Evolutionary conservation across 2,329 filamentous ascomycete species (phyloP).

Genomic region (Neopestalotiopsis clavispora): DNA sequence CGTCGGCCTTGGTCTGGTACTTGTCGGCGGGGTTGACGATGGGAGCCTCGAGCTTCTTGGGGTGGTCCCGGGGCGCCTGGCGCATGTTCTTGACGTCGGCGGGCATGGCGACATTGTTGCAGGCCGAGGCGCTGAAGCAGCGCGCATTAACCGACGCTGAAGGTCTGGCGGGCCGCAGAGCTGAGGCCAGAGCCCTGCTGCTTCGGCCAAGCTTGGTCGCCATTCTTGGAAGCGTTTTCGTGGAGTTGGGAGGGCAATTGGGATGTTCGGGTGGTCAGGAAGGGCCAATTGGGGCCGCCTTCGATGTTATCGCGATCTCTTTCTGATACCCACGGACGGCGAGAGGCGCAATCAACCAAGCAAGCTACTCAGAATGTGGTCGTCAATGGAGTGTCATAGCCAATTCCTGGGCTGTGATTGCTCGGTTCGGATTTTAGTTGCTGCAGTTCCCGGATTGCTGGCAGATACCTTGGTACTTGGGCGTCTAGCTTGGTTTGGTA

Average conservation of each 20-base stretch:
- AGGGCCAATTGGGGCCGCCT: constrained; percentile 41
- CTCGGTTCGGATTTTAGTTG: constrained; percentile 15
- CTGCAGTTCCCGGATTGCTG: constrained; percentile 9
- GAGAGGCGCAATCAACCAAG: neutral
- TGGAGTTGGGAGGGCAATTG: constrained; percentile 27
- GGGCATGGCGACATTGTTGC: constrained; percentile 58
- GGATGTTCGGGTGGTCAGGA: constrained; percentile 38
- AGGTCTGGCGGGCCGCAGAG: constrained; percentile 57
- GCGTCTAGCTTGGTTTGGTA: too few species aligned
- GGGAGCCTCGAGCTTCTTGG: constrained; percentile 73
- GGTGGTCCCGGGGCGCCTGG: constrained; percentile 60
- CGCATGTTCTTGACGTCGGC: constrained; percentile 71
- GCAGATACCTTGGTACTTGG: neutral
- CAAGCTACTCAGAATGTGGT: constrained; percentile 13
- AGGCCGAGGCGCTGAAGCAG: constrained; percentile 55
- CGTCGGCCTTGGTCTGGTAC: constrained; percentile 83
- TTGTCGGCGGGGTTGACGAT: constrained; percentile 93
- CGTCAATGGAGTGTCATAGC: constrained; percentile 18
- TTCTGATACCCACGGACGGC: neutral
- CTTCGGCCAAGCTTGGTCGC: constrained; percentile 64
- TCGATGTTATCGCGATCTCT: constrained; percentile 9
- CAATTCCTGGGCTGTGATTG: constrained; percentile 17
- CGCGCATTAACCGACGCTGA: constrained; percentile 41
- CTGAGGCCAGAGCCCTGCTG: constrained; percentile 57
- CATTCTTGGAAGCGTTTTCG: constrained; percentile 45